Evolutionary conservation across 2,329 filamentous ascomycete genomes (phyloP).

Genomic region (Trichophyton mentagrophytes): DNA sequence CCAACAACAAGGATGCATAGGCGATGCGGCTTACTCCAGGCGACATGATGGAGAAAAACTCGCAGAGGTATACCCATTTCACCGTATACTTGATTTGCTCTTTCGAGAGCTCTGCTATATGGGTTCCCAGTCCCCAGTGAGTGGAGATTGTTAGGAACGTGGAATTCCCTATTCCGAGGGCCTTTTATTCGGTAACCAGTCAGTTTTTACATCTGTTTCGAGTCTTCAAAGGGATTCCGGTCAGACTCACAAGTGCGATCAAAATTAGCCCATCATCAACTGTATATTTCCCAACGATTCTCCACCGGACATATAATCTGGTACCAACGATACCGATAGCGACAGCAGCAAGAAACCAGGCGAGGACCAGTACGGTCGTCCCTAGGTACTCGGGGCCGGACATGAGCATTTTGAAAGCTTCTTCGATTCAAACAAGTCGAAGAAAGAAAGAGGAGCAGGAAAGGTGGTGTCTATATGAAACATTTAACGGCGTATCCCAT

Average conservation of each 20-base stretch:
- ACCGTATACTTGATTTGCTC: slow-evolving; percentile 7
- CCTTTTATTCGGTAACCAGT: slow-evolving; percentile 2
- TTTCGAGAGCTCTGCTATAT: slow-evolving; percentile 5
- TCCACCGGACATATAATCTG: neutral
- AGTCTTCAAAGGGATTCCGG: neutral
- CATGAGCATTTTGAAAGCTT: neutral
- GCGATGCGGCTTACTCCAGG: slow-evolving; percentile 10
- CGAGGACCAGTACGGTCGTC: neutral
- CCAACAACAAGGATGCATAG: slow-evolving; percentile 10
- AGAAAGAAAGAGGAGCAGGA: neutral
- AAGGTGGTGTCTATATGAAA: neutral
- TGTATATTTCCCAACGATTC: neutral
- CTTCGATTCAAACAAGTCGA: neutral
- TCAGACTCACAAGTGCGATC: neutral
- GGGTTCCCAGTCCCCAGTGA: slow-evolving; percentile 9
- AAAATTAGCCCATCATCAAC: neutral
- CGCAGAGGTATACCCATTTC: slow-evolving; percentile 11
- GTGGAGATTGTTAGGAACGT: slow-evolving; percentile 7
- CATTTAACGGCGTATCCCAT: neutral
- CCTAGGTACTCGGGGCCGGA: neutral
- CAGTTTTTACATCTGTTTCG: neutral
- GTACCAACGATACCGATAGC: neutral
- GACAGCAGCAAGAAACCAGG: neutral
- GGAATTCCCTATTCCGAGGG: slow-evolving; percentile 4
- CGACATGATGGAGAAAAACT: slow-evolving; percentile 10